phyloP scores from a whole-genome alignment of 352 stramenopile species.

The Phytophthora chlamydospora region DNA sequence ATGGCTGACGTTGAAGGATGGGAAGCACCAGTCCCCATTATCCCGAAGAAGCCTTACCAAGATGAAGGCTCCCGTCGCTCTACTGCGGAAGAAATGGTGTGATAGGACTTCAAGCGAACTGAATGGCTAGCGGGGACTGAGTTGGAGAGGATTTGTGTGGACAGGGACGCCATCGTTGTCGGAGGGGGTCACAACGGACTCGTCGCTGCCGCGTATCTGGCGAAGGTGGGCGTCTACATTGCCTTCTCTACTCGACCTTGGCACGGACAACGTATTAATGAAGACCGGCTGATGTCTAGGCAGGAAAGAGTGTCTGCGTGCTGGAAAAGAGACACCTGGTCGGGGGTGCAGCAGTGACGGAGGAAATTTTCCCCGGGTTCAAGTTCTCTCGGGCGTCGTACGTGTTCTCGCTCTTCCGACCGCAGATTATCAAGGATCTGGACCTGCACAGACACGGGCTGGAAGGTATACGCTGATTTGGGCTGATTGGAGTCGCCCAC shows the following conservation, averaged over 20 bases:
- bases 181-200: conserved; percentile 91
- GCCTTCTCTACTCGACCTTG: background rate
- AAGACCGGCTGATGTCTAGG: conserved; percentile 28
- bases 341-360: conserved; percentile 88
- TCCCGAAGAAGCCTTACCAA: conserved; percentile 9
- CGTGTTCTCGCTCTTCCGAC: conserved; percentile 90
- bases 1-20: conserved; percentile 26
- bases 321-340: conserved; percentile 90
- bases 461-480: conserved; percentile 43
- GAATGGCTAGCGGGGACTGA: background rate
- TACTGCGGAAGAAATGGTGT: conserved; percentile 54
- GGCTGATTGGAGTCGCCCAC: background rate
- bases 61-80: conserved; percentile 28
- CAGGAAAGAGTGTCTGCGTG: conserved; percentile 87
- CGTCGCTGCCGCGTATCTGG: conserved; percentile 88
- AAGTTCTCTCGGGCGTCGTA: conserved; percentile 93
- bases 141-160: background rate
- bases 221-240: conserved; percentile 51
- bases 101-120: background rate
- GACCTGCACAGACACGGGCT: conserved; percentile 82
- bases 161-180: conserved; percentile 88
- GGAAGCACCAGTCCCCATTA: conserved; percentile 23
- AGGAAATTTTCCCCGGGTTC: conserved; percentile 92
- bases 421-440: conserved; percentile 90
- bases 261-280: background rate